Evolutionary conservation across 169 alveolate species (phyloP), one percentile per base, ranked within the genome.

Genomic region (Plasmodium reichenowi): DNA sequence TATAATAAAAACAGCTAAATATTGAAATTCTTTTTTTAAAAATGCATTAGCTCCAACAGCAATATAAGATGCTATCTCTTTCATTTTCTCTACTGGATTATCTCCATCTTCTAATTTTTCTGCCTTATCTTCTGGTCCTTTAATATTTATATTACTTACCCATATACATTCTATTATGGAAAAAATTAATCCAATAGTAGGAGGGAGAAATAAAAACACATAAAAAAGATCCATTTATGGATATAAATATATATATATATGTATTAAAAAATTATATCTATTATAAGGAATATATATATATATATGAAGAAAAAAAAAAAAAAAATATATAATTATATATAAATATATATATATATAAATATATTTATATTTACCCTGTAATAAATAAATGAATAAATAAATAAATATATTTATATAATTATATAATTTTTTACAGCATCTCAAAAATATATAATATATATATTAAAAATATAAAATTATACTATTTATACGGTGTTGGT

Each of bases 21-120:
- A 95, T 63, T 80, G 88, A 91, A 96, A 97, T 90, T 96, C 98
- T 45, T 95, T 94, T 48, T 60, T 59, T 58, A 97, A 94, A 94
- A 97, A 97, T 32, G 98, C 97, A 67, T 67, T 93, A 29, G 98
- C 98, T 47, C 98, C 98, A 75, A 95, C 95, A 8, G 96, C 92
- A 88, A 96, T 95, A 89, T 91, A 75, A 43, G 72, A 43, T 15
- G 96, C 93, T n/a, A 95, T 94, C 59, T 88, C 93, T 63, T 83
- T 88, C 96, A 94, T 94, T 75, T 86, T 75, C 10, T 88, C 89
- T 13, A 93, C 88, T 74, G 85, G 72, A 20, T 20, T 60, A 26
- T 20, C 58, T 17, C 91, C 91, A 68, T 83, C 72, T 83, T 83
- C 91, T 13, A 83, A 10, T 26, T 83, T 68, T 68, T 83, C 83